Conservation (phyloP, 345 rosid genomes). For the Tarenaya hassleriana region DNA sequence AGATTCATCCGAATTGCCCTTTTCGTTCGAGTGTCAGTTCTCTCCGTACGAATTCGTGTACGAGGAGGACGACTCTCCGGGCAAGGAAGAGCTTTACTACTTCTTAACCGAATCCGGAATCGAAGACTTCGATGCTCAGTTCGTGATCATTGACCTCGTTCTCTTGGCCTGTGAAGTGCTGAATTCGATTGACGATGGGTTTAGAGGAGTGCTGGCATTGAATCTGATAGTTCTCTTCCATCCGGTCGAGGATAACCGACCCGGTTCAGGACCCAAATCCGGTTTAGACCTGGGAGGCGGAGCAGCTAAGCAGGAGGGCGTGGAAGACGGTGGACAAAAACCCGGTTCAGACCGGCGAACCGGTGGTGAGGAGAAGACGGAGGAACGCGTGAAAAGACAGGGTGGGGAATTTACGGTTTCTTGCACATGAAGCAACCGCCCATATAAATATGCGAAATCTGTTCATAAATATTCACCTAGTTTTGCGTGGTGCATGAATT, state of each 20-base stretch:
- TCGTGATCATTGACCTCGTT: slow-evolving; percentile 10
- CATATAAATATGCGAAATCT: not conserved
- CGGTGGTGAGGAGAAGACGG: too few relatives aligned
- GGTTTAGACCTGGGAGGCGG: not conserved
- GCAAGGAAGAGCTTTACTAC: slow-evolving; percentile 6
- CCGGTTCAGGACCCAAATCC: too few relatives aligned
- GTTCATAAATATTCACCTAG: too few relatives aligned
- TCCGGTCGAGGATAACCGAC: not conserved
- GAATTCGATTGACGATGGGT: not conserved
- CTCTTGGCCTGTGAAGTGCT: too few relatives aligned
- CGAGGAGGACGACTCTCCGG: not conserved
- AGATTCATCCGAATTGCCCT: not conserved
- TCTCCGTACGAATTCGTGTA: not conserved
- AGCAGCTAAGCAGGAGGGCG: not conserved
- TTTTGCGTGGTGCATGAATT: too few relatives aligned
- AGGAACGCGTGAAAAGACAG: too few relatives aligned
- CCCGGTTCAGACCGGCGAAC: too few relatives aligned
- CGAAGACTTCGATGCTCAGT: not conserved
- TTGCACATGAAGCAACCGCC: slow-evolving; percentile 11
- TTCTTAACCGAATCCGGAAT: slow-evolving; percentile 1
- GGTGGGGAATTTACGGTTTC: not conserved
- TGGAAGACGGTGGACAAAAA: too few relatives aligned
- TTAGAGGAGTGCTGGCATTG: slow-evolving; percentile 7
- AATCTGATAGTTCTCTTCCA: not conserved
- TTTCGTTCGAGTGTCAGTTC: not conserved